These are phyloP conservation scores for Senecio squalidus DNA, from an alignment of 140 eudicot genomes.

Conservation along the genomic window DNA sequence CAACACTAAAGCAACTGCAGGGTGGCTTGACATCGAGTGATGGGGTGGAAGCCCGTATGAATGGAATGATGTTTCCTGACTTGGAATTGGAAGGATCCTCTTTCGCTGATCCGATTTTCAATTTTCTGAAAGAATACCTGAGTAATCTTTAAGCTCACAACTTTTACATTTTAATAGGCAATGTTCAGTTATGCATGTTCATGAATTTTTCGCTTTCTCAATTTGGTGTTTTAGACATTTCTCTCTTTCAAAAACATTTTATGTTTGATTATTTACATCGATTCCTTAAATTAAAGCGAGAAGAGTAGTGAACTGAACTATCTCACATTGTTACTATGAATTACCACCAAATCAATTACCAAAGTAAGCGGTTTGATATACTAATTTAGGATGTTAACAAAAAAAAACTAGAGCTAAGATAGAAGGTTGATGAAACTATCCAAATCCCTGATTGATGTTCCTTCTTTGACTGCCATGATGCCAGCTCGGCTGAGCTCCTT, in stretches of 20 bases:
- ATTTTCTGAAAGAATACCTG: slow-evolving; percentile 48
- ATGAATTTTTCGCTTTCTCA: too few relatives aligned
- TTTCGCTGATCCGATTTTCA: slow-evolving; percentile 31
- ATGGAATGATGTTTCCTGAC: slow-evolving; percentile 63
- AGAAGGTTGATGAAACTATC: neutral
- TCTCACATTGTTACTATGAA: too few relatives aligned
- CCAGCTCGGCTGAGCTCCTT: slow-evolving; percentile 1
- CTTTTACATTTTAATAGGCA: too few relatives aligned
- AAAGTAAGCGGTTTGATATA: too few relatives aligned
- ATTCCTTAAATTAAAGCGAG: too few relatives aligned
- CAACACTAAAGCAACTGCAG: slow-evolving; percentile 42
- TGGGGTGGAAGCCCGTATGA: slow-evolving; percentile 90
- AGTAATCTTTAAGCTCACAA: slow-evolving; percentile 31
- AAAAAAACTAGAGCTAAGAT: neutral
- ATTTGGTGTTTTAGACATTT: too few relatives aligned
- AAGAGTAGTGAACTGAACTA: too few relatives aligned
- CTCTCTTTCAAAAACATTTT: too few relatives aligned
- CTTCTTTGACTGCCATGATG: neutral
- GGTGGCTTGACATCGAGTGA: slow-evolving; percentile 37
- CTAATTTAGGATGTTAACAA: too few relatives aligned
- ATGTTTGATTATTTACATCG: too few relatives aligned
- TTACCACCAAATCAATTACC: too few relatives aligned
- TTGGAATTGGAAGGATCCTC: slow-evolving; percentile 52
- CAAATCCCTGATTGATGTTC: slow-evolving; percentile 2
- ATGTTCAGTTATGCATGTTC: too few relatives aligned